Percentiles rank a stretch among this genome's conserved stretches.
phyloP scores from a whole-genome alignment of 345 rosid genomes.

The Conringia planisiliqua region DNA sequence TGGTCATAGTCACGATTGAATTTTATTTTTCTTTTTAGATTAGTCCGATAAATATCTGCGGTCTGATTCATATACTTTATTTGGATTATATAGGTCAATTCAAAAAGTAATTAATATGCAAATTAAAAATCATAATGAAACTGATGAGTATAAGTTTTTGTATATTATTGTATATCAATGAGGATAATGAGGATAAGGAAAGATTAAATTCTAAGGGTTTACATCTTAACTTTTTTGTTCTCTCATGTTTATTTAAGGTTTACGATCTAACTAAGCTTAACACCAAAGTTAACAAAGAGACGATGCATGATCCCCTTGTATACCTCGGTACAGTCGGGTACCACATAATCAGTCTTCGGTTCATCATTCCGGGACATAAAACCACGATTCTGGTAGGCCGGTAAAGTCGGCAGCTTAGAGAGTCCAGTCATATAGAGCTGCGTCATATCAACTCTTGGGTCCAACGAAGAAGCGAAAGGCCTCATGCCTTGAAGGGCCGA shows the following conservation, averaged over 20 bases:
- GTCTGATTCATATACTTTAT: not conserved
- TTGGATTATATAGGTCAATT: not conserved
- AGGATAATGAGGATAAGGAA: not conserved
- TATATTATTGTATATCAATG: not conserved
- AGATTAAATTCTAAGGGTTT: not conserved
- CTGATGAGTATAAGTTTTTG: not conserved
- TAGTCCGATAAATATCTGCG: not conserved
- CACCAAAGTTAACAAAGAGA: not conserved
- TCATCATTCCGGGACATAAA: not conserved
- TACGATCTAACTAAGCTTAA: not conserved
- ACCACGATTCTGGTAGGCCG: not conserved
- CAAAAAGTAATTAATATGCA: not conserved
- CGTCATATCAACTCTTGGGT: not conserved
- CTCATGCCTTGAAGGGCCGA: not conserved
- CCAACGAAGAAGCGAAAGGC: not conserved
- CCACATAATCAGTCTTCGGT: not conserved
- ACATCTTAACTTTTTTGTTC: not conserved
- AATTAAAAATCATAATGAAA: not conserved
- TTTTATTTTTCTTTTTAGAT: no score
- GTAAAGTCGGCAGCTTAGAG: constrained; percentile 1
- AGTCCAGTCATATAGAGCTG: constrained; percentile 7
- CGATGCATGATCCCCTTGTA: constrained; percentile 8
- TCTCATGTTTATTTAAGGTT: not conserved
- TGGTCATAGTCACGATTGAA: no score
- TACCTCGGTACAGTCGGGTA: not conserved